Base-by-base conservation (phyloP, 306 rosid genomes). In the Prunus salicina region DNA sequence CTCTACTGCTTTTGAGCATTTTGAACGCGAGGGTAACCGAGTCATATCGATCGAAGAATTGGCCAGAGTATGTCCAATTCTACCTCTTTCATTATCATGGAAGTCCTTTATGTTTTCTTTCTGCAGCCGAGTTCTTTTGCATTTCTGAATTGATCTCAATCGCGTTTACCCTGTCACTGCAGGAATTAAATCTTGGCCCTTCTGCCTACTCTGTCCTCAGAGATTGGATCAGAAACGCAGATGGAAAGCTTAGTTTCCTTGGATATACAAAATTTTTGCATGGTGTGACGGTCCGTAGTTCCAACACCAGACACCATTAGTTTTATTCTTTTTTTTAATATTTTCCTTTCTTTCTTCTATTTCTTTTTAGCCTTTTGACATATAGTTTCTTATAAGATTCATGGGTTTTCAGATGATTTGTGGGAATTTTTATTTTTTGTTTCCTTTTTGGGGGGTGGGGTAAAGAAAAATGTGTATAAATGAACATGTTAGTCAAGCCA, bases 241-340 rank as follows among this genome's bases (percentile, higher is more conserved):
- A 96, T 57, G 98, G 98, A 67, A 96, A 96, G 85, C 99, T 96
- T 77, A 96, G 86, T 87, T 93, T 96, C 85, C 89, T 91, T 84
- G 99, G 99, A 74, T 96, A 92, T 79, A 96, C 97, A 71, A 96
- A 93, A 85, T 91, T 92, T 85, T 93, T 92, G 90, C 99, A 93
- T 86, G 99, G 99, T 56, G 93, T 96, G 78, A 95, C 98, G 18
- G 46, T 86, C 67, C 93, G 99, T 56, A 87, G 81, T 88, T 79
- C 97, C 43, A 85, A 84, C 82, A 71, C 97, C 67, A 96, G 97
- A 87, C 92, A 83, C 64, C 89, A 85, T 70, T 86, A 89, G 85
- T 67, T 51, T 81, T 50, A 67, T 68, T 58, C 41, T n/a, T 74
- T 28, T 38, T 62, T 25, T 6, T 10, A 22, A 22, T 22, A 22